These are phyloP conservation scores for Mitragyna speciosa DNA, from an alignment of 257 asterid species.

Conservation along the genomic window DNA sequence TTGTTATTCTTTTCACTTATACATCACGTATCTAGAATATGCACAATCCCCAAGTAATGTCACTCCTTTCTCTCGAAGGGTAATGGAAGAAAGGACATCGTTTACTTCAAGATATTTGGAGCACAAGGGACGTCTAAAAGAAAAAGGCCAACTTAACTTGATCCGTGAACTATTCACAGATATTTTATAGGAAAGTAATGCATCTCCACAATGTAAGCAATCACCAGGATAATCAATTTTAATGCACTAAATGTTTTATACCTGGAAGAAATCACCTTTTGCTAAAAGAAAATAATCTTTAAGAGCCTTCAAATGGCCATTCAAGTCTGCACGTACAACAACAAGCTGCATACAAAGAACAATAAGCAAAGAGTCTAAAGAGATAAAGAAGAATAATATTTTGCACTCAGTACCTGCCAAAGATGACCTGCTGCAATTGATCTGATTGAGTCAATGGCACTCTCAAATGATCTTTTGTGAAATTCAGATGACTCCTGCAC, in stretches of 20 bases:
- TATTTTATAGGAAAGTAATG: not conserved
- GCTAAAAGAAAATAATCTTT: conserved; percentile 97
- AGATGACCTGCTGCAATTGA: conserved; percentile 98
- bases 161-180: not conserved
- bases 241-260: conserved; percentile 20
- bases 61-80: not conserved
- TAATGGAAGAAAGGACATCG: not conserved
- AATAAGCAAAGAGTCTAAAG: conserved; percentile 22
- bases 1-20: not conserved
- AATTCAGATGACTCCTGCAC: conserved; percentile 89
- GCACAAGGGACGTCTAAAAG: not conserved
- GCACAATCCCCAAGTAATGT: not conserved
- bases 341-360: conserved; percentile 68
- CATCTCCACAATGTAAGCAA: not conserved
- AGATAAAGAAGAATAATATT: conserved; percentile 19
- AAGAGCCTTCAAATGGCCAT: conserved; percentile 96
- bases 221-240: not conserved
- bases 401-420: conserved; percentile 75
- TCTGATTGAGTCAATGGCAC: conserved; percentile 70
- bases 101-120: not conserved
- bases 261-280: conserved; percentile 99
- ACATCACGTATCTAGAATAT: not conserved
- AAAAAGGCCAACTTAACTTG: not conserved
- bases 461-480: conserved; percentile 91
- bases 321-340: conserved; percentile 97